A percentile compares a stretch with the other conserved stretches of the same genome.
Conservation (phyloP, 805 yeast genomes). For the Dipodascopsis tothii region DNA sequence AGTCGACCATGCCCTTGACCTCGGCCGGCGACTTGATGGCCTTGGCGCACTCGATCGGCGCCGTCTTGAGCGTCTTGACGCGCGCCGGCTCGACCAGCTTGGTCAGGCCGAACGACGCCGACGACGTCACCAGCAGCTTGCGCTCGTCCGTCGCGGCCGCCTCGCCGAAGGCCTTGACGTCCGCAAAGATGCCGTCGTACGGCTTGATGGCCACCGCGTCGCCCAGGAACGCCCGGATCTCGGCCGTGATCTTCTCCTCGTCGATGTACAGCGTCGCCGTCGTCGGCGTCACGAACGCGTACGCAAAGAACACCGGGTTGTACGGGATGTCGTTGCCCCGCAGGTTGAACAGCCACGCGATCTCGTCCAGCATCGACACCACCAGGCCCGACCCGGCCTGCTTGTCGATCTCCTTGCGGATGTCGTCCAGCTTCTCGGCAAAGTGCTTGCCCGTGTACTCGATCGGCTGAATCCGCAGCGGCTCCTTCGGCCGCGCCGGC, state of each 20-base stretch:
- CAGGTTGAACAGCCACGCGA: slow-evolving; percentile 83
- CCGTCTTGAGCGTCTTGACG: slow-evolving; percentile 40
- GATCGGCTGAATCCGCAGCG: slow-evolving; percentile 44
- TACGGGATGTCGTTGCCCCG: slow-evolving; percentile 77
- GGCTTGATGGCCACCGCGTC: slow-evolving; percentile 42
- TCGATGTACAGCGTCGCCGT: slow-evolving; percentile 49
- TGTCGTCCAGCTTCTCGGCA: slow-evolving; percentile 46
- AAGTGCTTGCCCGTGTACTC: slow-evolving; percentile 61
- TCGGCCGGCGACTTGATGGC: slow-evolving; percentile 70
- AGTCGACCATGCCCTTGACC: slow-evolving; percentile 57
- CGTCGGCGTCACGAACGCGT: slow-evolving; percentile 41
- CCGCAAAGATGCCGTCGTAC: slow-evolving; percentile 22
- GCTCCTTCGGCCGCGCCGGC: slow-evolving; percentile 50
- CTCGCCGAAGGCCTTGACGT: slow-evolving; percentile 6
- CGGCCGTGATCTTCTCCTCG: slow-evolving; percentile 36
- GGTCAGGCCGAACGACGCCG: slow-evolving; percentile 62
- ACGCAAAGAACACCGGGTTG: slow-evolving; percentile 80
- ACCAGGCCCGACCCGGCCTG: slow-evolving; percentile 42
- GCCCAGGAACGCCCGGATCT: slow-evolving; percentile 37
- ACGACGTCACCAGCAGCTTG: slow-evolving; percentile 46
- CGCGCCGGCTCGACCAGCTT: slow-evolving; percentile 40
- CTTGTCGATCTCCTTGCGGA: slow-evolving; percentile 29
- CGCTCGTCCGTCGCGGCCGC: slow-evolving; percentile 26
- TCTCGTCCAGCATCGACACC: slow-evolving; percentile 72
- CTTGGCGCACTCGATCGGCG: slow-evolving; percentile 59